Base-by-base conservation (phyloP, 2,329 filamentous ascomycete genomes). In the Ophiostoma novo-ulmi region DNA sequence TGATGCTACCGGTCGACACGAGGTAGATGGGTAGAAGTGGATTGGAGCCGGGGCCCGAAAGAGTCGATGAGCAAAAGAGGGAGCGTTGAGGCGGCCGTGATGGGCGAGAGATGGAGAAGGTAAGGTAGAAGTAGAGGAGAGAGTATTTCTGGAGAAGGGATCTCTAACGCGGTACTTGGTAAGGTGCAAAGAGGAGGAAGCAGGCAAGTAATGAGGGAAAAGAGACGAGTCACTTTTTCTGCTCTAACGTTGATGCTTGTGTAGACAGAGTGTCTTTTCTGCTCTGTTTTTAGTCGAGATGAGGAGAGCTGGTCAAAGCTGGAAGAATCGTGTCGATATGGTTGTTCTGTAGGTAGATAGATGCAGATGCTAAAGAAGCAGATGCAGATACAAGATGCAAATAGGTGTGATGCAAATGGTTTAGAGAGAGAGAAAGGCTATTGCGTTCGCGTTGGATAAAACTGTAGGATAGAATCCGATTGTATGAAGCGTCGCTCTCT, bases 31-130 rank as follows among this genome's bases (percentile, higher is more conserved):
- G 20, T 39, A 22, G 36, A 22, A 65, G 35, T 66, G 41, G 69
- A 67, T 55, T 55, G 63, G 68, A 66, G 72, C 72, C 71, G 71
- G 74, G 71, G 73, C 71, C 69, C 72, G 69, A 72, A 73, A 74
- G 73, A 75, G 70, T 26, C 58, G 38, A 70, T 38, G 48, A n/a
- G 64, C 13, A 64, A 69, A 72, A 66, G 66, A 52, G 70, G 70
- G 69, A 68, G 69, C 64, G 73, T 75, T 76, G 75, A 75, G 73
- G 73, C 70, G 74, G 77, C 78, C 78, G 78, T 79, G 38, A 70
- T 38, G 48, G 22, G 65, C 26, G 65, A 69, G 22, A 26, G 35
- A 31, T 31, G 36, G 26, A 22, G 31, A 61, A 31, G 10, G 4
- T 36, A 55, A 68, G 41, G 65, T 67, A 26, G 6, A 67, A 58